Conservation (phyloP, 2,329 filamentous ascomycete genomes). For the Aspergillus pseudoviridinutans region DNA sequence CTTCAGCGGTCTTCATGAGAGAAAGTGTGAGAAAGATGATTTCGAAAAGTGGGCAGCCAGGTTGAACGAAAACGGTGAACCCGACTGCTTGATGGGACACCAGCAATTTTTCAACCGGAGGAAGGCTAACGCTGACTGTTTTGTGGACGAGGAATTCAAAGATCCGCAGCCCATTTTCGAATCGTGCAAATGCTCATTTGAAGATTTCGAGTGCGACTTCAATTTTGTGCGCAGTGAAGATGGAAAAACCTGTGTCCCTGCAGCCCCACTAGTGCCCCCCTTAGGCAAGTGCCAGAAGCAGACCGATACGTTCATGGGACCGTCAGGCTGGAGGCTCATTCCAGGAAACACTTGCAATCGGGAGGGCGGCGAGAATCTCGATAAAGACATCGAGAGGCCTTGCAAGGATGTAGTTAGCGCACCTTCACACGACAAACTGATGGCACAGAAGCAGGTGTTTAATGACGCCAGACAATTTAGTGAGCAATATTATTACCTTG, state of each 20-base stretch:
- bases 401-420: constrained; percentile 64
- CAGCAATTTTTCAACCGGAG: constrained; percentile 81
- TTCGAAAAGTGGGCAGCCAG: constrained; percentile 88
- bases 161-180: constrained; percentile 67
- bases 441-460: constrained; percentile 59
- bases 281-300: constrained; percentile 69
- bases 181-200: constrained; percentile 73
- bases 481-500: constrained; percentile 67
- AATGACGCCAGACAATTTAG: constrained; percentile 49
- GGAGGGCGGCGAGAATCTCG: constrained; percentile 60
- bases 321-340: constrained; percentile 88
- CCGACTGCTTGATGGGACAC: constrained; percentile 93
- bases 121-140: constrained; percentile 84
- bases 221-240: constrained; percentile 72
- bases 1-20: constrained; percentile 75
- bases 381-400: constrained; percentile 67
- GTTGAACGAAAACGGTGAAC: constrained; percentile 71
- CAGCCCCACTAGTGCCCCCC: constrained; percentile 61
- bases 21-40: constrained; percentile 65
- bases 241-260: constrained; percentile 64
- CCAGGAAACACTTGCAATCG: constrained; percentile 73
- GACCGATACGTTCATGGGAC: constrained; percentile 73
- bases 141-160: constrained; percentile 80
- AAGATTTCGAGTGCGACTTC: constrained; percentile 95
- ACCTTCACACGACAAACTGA: constrained; percentile 62